Conservation (phyloP, 352 stramenopile species). For the Pythium utonaiense region DNA sequence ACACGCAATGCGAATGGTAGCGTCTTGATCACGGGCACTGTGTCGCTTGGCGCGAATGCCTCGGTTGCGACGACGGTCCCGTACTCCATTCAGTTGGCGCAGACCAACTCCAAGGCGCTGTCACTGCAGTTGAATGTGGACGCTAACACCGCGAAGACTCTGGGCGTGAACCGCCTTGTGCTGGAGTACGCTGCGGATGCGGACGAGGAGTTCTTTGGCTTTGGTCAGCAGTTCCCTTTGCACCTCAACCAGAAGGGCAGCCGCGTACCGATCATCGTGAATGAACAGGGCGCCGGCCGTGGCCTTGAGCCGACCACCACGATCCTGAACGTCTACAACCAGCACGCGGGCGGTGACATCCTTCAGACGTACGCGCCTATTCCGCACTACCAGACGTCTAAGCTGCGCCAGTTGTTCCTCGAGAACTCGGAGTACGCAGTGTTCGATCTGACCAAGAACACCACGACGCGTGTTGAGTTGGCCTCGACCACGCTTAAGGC, state of each 20-base stretch:
- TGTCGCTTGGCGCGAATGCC: conserved; percentile 1
- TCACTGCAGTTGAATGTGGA: conserved; percentile 2
- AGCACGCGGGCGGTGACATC: conserved; percentile 14
- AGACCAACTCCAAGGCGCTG: conserved; percentile 2
- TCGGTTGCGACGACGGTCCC: background rate
- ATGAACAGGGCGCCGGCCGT: conserved; percentile 10
- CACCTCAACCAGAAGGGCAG: conserved; percentile 12
- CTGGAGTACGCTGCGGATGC: conserved; percentile 11
- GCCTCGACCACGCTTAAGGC: conserved; percentile 3
- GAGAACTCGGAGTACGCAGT: conserved; percentile 16
- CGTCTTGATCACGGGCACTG: conserved; percentile 5
- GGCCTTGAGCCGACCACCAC: conserved; percentile 9
- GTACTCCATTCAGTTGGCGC: conserved; percentile 4
- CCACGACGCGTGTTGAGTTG: conserved; percentile 11
- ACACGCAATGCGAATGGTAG: background rate
- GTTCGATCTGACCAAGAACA: conserved; percentile 15
- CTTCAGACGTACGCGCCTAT: conserved; percentile 13
- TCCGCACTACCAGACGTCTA: conserved; percentile 16
- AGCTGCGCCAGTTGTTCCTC: conserved; percentile 10
- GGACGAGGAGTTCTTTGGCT: conserved; percentile 15
- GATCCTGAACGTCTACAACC: conserved; percentile 6
- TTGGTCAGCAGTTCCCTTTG: conserved; percentile 12
- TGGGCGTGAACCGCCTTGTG: conserved; percentile 15
- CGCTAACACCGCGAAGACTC: background rate
- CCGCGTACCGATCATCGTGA: conserved; percentile 15